Percentiles rank a stretch among this genome's conserved stretches.
Evolutionary conservation across 1,139 yeast genomes (phyloP).

Genomic region (Pneumocystis oryctolagi): DNA sequence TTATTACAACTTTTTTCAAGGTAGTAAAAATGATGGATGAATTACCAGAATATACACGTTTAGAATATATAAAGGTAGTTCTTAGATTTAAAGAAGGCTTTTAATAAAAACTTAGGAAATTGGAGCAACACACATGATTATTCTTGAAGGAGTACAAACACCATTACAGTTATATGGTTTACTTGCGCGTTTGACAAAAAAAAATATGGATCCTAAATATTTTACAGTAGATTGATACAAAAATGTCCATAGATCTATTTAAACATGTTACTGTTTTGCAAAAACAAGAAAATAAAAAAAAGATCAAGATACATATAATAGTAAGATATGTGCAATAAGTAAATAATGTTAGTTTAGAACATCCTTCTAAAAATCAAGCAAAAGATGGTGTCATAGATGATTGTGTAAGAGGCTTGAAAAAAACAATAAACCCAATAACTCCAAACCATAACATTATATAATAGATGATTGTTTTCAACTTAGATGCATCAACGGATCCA

Average conservation of each 20-base stretch:
- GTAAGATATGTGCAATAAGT: too few species aligned
- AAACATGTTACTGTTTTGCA: background rate
- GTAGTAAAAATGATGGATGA: slow-evolving; percentile 59
- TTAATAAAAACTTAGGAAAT: slow-evolving; percentile 6
- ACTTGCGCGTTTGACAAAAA: slow-evolving; percentile 42
- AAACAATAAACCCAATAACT: slow-evolving; percentile 25
- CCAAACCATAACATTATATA: slow-evolving; percentile 35
- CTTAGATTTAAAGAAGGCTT: background rate
- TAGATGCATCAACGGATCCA: slow-evolving; percentile 14
- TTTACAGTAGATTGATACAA: background rate
- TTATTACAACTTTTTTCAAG: slow-evolving; percentile 75
- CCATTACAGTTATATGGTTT: slow-evolving; percentile 76
- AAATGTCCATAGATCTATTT: background rate
- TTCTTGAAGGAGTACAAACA: slow-evolving; percentile 83
- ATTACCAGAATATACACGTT: slow-evolving; percentile 48
- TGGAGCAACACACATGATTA: slow-evolving; percentile 38
- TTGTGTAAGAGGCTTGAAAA: slow-evolving; percentile 18
- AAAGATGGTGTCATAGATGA: slow-evolving; percentile 4
- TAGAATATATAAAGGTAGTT: slow-evolving; percentile 48
- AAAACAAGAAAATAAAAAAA: background rate
- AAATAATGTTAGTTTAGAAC: background rate
- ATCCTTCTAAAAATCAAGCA: background rate
- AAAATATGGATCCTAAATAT: slow-evolving; percentile 11
- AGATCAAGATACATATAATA: background rate
- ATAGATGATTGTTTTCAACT: slow-evolving; percentile 25